Percentiles rank a stretch among this genome's conserved stretches.
Evolutionary conservation across 2,329 filamentous ascomycete genomes (phyloP).

Genomic region (Neopestalotiopsis sp.): DNA sequence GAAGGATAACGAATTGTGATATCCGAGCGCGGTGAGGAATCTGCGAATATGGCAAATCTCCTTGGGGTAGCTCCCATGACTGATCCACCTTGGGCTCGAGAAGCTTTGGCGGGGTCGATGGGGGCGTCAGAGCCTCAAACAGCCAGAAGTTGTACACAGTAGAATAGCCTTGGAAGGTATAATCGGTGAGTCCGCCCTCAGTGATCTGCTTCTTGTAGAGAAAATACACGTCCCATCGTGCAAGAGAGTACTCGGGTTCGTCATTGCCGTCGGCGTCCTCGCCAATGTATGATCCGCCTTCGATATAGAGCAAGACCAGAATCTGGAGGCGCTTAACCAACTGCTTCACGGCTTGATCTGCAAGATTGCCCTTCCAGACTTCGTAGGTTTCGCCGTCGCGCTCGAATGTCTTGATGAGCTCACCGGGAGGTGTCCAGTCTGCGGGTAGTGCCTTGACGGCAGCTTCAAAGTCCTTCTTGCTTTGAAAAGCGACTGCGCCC

Average conservation of each 20-base stretch:
- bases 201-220: conserved; percentile 70
- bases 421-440: conserved; percentile 75
- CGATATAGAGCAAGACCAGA: conserved; percentile 85
- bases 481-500: conserved; percentile 68
- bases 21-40: conserved; percentile 82
- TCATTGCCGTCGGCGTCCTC: conserved; percentile 54
- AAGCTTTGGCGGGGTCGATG: conserved; percentile 39
- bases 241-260: conserved; percentile 72
- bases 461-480: conserved; percentile 64
- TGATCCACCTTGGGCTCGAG: conserved; percentile 27
- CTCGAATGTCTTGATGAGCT: conserved; percentile 68
- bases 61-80: conserved; percentile 49
- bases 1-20: conserved; percentile 91
- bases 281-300: conserved; percentile 81
- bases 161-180: conserved; percentile 85
- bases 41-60: conserved; percentile 55
- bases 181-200: conserved; percentile 57
- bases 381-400: conserved; percentile 71
- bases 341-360: conserved; percentile 70
- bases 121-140: conserved; percentile 54
- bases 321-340: conserved; percentile 84
- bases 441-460: conserved; percentile 53
- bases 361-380: conserved; percentile 80
- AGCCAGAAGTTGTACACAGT: conserved; percentile 89
- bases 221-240: conserved; percentile 92